These are phyloP conservation scores for Rubia peregrina DNA, from an alignment of 305 asterid species.

Conservation along the genomic window DNA sequence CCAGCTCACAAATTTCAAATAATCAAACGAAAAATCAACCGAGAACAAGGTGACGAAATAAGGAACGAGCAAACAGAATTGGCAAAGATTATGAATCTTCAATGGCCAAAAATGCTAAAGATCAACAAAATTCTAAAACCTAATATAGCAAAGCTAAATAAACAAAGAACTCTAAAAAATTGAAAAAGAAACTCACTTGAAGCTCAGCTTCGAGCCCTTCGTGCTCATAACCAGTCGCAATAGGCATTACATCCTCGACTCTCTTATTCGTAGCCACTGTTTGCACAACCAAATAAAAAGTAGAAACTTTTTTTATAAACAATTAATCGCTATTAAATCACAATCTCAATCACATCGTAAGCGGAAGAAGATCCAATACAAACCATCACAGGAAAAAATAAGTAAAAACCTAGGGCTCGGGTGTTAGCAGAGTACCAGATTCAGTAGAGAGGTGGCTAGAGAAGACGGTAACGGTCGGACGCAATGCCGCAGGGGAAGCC, in stretches of 20 bases:
- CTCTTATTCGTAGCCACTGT: constrained; percentile 33
- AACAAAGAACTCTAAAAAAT: too few relatives aligned
- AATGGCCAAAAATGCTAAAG: too few relatives aligned
- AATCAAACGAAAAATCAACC: too few relatives aligned
- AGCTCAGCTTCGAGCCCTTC: constrained; percentile 91
- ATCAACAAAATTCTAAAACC: too few relatives aligned
- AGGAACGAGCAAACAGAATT: too few relatives aligned
- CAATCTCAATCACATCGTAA: not conserved
- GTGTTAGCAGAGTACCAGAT: constrained; percentile 22
- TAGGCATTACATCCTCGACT: constrained; percentile 84
- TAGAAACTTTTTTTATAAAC: too few relatives aligned
- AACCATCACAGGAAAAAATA: not conserved
- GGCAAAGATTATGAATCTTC: too few relatives aligned
- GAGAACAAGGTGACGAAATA: too few relatives aligned
- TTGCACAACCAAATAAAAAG: constrained; percentile 1
- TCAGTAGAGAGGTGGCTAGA: constrained; percentile 26
- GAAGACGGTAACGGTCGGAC: constrained; percentile 21
- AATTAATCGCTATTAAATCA: not conserved
- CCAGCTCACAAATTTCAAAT: too few relatives aligned
- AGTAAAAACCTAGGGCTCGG: not conserved
- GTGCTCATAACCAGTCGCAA: constrained; percentile 93
- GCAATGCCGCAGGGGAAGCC: constrained; percentile 21
- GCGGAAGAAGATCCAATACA: not conserved
- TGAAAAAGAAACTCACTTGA: constrained; percentile 36
- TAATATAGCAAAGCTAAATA: too few relatives aligned